Percentiles rank a stretch among this genome's conserved stretches.
These are phyloP conservation scores for Fistulifera solaris DNA, from an alignment of 108 stramenopile genomes.

Conservation along the genomic window DNA sequence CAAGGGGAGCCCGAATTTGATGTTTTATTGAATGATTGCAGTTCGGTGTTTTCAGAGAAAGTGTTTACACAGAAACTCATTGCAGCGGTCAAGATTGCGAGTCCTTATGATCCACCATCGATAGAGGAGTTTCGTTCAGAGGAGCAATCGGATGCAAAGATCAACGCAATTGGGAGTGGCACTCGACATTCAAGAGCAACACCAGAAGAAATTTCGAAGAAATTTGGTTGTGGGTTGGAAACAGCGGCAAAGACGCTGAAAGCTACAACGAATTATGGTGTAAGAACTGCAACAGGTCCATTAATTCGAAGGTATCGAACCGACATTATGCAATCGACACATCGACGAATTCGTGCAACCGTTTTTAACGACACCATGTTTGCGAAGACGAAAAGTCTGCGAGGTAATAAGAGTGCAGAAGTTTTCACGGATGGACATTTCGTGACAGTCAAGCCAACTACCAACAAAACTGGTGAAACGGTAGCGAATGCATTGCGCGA, in stretches of 20 bases:
- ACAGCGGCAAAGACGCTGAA: slow-evolving; percentile 6
- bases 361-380: slow-evolving; percentile 7
- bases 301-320: neutral
- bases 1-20: neutral
- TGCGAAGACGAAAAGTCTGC: slow-evolving; percentile 5
- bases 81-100: neutral
- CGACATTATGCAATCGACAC: neutral
- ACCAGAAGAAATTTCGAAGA: too few species aligned
- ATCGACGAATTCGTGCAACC: neutral
- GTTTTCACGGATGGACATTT: neutral
- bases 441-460: neutral
- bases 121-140: too few species aligned
- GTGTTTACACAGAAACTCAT: neutral
- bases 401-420: slow-evolving; percentile 8
- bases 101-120: too few species aligned
- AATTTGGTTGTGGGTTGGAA: slow-evolving; percentile 1
- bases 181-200: too few species aligned
- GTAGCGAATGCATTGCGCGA: slow-evolving; percentile 2
- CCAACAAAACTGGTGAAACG: neutral
- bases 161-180: too few species aligned
- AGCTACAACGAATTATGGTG: slow-evolving; percentile 4
- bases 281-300: neutral
- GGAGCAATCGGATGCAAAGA: too few species aligned
- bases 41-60: neutral
- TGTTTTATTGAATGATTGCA: too few species aligned